These are phyloP conservation scores for Fonsecaea erecta DNA, from an alignment of 2,329 filamentous ascomycete species.

Conservation along the genomic window DNA sequence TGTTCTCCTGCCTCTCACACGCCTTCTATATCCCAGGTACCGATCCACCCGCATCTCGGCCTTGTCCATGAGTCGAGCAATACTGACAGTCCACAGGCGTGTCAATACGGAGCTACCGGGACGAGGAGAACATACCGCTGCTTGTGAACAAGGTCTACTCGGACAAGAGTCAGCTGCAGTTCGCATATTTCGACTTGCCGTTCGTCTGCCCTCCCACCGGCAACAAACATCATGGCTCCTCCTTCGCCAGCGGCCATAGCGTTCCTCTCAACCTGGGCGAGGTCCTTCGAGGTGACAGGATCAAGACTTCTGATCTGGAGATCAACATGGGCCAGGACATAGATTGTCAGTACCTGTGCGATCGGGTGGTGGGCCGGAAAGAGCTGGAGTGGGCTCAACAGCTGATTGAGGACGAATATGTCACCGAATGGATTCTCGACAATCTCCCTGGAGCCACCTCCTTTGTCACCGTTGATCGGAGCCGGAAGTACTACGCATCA, in stretches of 20 bases:
- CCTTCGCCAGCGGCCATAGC: constrained; percentile 74
- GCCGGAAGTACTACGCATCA: constrained; percentile 82
- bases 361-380: constrained; percentile 65
- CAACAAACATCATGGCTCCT: constrained; percentile 65
- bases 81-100: constrained; percentile 61
- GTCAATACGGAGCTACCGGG: constrained; percentile 78
- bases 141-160: constrained; percentile 92
- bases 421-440: constrained; percentile 93
- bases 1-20: constrained; percentile 58
- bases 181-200: constrained; percentile 85
- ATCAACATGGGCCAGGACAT: constrained; percentile 76
- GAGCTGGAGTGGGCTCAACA: constrained; percentile 71
- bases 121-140: constrained; percentile 78
- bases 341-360: constrained; percentile 74
- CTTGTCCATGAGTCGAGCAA: background rate
- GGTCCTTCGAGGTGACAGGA: constrained; percentile 83
- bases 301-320: constrained; percentile 82
- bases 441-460: constrained; percentile 87
- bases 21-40: constrained; percentile 88
- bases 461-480: constrained; percentile 84
- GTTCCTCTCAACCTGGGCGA: constrained; percentile 84
- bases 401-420: constrained; percentile 76
- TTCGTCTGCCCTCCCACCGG: constrained; percentile 84
- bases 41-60: constrained; percentile 34
- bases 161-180: constrained; percentile 86